Base-by-base conservation (phyloP, 1,284 basidiomycete species). In the Heterobasidion parviporum region DNA sequence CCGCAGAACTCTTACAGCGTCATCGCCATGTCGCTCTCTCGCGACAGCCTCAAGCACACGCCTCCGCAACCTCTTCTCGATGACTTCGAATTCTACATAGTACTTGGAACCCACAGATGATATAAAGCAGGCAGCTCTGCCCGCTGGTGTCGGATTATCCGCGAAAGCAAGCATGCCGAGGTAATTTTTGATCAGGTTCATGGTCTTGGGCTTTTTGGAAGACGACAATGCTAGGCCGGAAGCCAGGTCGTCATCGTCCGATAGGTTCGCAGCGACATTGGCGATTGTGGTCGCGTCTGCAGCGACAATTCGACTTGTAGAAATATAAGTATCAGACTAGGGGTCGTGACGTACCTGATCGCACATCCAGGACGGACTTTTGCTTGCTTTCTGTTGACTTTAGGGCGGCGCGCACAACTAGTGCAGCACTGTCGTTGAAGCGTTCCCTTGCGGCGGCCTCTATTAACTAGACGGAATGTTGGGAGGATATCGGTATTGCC, bases 1-100 rank as follows among this genome's bases (percentile, higher is more conserved):
- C 53, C 89, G 80, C 59, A 98, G 74, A 54, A 98, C 87, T 41
- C 95, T 79, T 2, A 94, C 86, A 12, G 91, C 94, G 47, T 87
- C 83, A 15, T 85, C 77, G n/a, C 94, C 94, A 66, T 94, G 87
- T 61, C 87, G 83, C 63, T 95, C 90, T 62, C 87, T 76, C 41
- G 95, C 82, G 32, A 94, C 80, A 16, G 89, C 83, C 64, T 94
- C 89, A 41, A 98, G 70, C 12, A 96, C 75, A 16, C 81, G 81
- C 62, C 82, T 75, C 65, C 89, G 82, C 60, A 98, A 70, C 55
- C 87, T 79, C 56, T 79, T 76, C 36, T 83, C 81, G 49, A 96
- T 82, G 55, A 83, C 79, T 63, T 89, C 87, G 64, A 93, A 94
- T 63, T 96, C 89, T 32, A 98, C 77, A 62, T 86, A 80, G 60